A percentile compares a stretch with the other conserved stretches of the same genome.
Conservation (phyloP, 73 alveolate genomes). For the Tetrahymena malaccensis region DNA sequence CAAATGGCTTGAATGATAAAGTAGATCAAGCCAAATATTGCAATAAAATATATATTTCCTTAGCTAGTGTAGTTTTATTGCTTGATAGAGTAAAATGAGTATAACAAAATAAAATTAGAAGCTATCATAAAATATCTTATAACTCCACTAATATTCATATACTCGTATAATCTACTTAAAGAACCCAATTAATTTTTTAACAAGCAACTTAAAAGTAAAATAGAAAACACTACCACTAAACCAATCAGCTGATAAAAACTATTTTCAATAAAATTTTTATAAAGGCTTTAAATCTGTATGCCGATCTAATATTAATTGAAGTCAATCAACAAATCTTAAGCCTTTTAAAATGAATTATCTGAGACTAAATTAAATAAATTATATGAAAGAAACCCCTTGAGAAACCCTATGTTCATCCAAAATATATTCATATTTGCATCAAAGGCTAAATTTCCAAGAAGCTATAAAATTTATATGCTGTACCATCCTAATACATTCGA, state of each 20-base stretch:
- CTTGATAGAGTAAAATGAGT: not conserved
- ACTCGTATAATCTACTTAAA: not conserved
- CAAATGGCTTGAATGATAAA: not conserved
- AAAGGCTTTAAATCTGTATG: not conserved
- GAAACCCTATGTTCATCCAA: not conserved
- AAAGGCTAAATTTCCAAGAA: not conserved
- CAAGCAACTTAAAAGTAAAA: not conserved
- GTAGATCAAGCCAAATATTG: too few species aligned
- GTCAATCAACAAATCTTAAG: not conserved
- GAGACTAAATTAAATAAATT: not conserved
- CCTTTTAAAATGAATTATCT: too few species aligned
- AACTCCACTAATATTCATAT: not conserved
- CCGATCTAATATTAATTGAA: not conserved
- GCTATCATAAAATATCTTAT: not conserved
- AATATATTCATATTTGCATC: not conserved
- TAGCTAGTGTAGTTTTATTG: not conserved
- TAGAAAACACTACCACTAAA: not conserved
- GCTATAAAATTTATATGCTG: not conserved
- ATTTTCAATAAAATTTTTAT: too few species aligned
- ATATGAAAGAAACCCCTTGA: not conserved
- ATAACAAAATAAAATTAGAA: not conserved
- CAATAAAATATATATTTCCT: not conserved
- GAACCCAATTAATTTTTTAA: not conserved
- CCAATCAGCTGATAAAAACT: not conserved
- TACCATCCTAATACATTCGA: not conserved